These are phyloP conservation scores for Avena insularis DNA, from an alignment of 176 grass and related monocot species.

Conservation along the genomic window DNA sequence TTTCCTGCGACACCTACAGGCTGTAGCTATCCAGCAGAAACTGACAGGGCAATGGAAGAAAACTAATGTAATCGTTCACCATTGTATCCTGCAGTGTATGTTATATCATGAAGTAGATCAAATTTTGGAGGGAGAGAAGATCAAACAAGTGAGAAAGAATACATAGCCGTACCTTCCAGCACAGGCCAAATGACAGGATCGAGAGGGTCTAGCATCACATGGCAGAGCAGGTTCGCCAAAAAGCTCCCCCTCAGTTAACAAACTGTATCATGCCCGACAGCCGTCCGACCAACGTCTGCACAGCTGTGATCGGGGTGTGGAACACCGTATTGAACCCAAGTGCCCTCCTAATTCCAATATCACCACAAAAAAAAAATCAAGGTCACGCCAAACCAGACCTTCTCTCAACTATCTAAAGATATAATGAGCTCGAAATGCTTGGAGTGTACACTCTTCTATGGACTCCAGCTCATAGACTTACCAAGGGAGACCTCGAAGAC, in stretches of 20 bases:
- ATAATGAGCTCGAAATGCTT: constrained; percentile 41
- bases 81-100: constrained; percentile 10
- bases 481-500: constrained; percentile 49
- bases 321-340: constrained; percentile 45
- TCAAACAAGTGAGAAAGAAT: constrained; percentile 37
- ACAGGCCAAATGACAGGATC: constrained; percentile 56
- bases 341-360: constrained; percentile 39
- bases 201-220: constrained; percentile 64
- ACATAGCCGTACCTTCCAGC: constrained; percentile 45
- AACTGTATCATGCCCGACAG: constrained; percentile 66
- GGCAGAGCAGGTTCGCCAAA: constrained; percentile 50
- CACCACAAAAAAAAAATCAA: constrained; percentile 44
- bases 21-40: constrained; percentile 39
- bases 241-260: constrained; percentile 56
- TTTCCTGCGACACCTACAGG: constrained; percentile 39
- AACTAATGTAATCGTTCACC: constrained; percentile 36
- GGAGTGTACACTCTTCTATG: constrained; percentile 49
- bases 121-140: constrained; percentile 20
- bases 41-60: constrained; percentile 31
- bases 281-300: constrained; percentile 69
- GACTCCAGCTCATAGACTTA: constrained; percentile 56
- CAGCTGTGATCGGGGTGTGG: constrained; percentile 59
- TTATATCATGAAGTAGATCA: constrained; percentile 30
- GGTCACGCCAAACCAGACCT: constrained; percentile 35
- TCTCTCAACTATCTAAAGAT: constrained; percentile 39